A percentile compares a stretch with the other conserved stretches of the same genome.
phyloP scores from a whole-genome alignment of 73 alveolate genomes.

The Paramecium sonneborni region DNA sequence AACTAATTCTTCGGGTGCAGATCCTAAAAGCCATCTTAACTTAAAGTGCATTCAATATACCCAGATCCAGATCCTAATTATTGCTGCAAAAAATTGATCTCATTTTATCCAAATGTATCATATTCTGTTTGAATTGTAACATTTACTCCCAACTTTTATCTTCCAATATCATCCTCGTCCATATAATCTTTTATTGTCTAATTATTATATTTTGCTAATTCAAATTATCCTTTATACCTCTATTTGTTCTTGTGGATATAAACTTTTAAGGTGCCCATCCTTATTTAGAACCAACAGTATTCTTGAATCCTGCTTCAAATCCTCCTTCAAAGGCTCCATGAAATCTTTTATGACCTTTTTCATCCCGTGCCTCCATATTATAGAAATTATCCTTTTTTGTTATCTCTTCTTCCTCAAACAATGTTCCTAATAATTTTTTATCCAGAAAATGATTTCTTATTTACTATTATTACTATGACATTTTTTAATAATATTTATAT shows the following conservation, averaged over 20 bases:
- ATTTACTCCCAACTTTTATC: constrained; percentile 54
- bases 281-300: constrained; percentile 72
- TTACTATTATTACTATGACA: background rate
- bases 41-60: background rate
- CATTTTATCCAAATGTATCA: constrained; percentile 31
- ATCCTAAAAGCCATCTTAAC: constrained; percentile 35
- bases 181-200: constrained; percentile 70
- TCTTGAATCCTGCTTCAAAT: constrained; percentile 76
- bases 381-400: constrained; percentile 23
- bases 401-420: constrained; percentile 23
- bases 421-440: background rate
- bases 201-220: constrained; percentile 38
- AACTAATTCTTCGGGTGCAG: constrained; percentile 52
- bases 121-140: constrained; percentile 6
- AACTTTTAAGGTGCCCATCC: constrained; percentile 75
- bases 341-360: constrained; percentile 72
- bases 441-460: background rate
- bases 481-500: background rate
- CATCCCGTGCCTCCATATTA: constrained; percentile 58
- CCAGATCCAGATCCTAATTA: constrained; percentile 54
- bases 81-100: background rate
- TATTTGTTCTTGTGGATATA: constrained; percentile 59
- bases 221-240: background rate
- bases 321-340: constrained; percentile 89
- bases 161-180: constrained; percentile 84